Evolutionary conservation across 2,329 filamentous ascomycete species (phyloP), one percentile per base, ranked within the genome.

Genomic region (Colletotrichum chlorophyti): DNA sequence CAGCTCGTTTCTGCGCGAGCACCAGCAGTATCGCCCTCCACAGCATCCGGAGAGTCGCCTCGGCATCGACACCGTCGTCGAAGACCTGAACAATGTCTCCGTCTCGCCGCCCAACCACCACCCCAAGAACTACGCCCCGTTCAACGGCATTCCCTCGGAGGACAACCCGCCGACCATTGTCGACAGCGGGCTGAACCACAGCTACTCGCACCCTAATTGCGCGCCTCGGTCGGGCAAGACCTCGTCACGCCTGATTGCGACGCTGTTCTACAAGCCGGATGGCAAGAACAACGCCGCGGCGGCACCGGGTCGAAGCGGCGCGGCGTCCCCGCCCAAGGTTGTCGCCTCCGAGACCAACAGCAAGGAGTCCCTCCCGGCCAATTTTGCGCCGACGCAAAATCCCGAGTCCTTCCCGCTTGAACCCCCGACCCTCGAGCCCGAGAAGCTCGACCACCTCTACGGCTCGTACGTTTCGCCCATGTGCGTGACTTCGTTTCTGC

Each of bases 21-120:
- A 87, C 66, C 84, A 87, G 70, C 83, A 88, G 67, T 86, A 85
- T 64, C 83, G 85, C 45, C 82, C 83, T 26, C 83, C 83, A 10
- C 73, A 75, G 58, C 77, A 78, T 60, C 76, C 81, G 42, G 84
- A 86, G 24, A 76, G 75, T 57, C 79, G 83, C 68, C 84, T 85
- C 62, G 85, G 84, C 61, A 88, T 88, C 65, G 86, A 89, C 68
- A 85, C 84, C 41, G 84, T 88, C 14, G 81, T 88, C 48, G 85
- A 88, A 69, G 82, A 84, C 59, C 66, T 80, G 27, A 73, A 75
- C 60, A 70, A 70, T 26, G 69, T 73, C 29, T 70, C 69, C 35
- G 66, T 78, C 60, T 72, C 72, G 17, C 68, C 74, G 23, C 69
- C 75, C 24, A 55, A 38, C 37, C 43, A 59, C 31, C 12, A 27